phyloP scores from a whole-genome alignment of 495 filamentous ascomycete genomes.

The Aspergillus sclerotioniger region DNA sequence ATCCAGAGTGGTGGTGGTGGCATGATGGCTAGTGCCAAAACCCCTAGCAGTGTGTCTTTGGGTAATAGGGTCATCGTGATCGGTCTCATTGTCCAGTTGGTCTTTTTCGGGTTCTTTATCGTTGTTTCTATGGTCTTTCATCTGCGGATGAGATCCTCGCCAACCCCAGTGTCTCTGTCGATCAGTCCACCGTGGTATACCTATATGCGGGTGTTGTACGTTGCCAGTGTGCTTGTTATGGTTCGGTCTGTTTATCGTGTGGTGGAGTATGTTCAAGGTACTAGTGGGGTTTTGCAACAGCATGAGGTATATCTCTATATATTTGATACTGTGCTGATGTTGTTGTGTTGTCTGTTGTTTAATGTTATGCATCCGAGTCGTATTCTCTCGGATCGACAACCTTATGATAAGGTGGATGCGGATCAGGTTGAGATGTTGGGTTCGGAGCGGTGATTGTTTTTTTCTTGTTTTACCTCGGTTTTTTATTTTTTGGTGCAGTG shows the following conservation, averaged over 20 bases:
- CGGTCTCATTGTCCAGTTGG: slow-evolving; percentile 40
- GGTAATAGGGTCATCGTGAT: slow-evolving; percentile 44
- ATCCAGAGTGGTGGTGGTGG: slow-evolving; percentile 22
- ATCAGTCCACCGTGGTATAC: slow-evolving; percentile 40
- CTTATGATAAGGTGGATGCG: neutral
- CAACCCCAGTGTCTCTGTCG: slow-evolving; percentile 13
- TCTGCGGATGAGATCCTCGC: slow-evolving; percentile 16
- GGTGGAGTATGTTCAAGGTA: slow-evolving; percentile 55
- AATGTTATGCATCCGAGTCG: slow-evolving; percentile 20
- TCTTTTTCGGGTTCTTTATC: slow-evolving; percentile 49
- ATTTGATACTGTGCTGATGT: slow-evolving; percentile 56
- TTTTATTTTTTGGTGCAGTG: no score
- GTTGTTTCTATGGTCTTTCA: slow-evolving; percentile 36
- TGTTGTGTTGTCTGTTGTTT: slow-evolving; percentile 47
- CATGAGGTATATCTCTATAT: slow-evolving; percentile 56
- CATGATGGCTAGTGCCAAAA: neutral
- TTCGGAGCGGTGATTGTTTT: neutral
- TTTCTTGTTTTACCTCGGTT: no score
- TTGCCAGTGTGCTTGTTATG: slow-evolving; percentile 48
- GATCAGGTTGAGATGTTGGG: neutral
- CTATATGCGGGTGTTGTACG: slow-evolving; percentile 48
- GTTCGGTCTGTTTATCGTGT: slow-evolving; percentile 56
- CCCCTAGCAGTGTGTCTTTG: neutral
- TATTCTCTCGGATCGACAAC: slow-evolving; percentile 5
- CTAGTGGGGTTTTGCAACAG: slow-evolving; percentile 41